A percentile compares a stretch with the other conserved stretches of the same genome.
Evolutionary conservation across 23 red algal species (phyloP).

Genomic region (Gracilaria gracilis): DNA sequence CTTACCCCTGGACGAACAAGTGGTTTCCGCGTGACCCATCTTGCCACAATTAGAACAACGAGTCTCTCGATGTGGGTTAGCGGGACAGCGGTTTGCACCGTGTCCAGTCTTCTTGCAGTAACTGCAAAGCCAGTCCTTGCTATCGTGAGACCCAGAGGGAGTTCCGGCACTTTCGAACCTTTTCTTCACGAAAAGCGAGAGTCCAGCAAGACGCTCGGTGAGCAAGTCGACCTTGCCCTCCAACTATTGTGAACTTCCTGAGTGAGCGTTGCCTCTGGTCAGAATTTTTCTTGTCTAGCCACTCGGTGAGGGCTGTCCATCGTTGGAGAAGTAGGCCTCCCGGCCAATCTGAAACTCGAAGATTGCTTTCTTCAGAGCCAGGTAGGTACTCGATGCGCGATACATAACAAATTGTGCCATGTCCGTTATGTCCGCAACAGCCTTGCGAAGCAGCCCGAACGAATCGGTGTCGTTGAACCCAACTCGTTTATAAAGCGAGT

Average conservation of each 20-base stretch:
- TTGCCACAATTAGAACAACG: neutral
- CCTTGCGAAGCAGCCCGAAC: neutral
- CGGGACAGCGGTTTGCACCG: neutral
- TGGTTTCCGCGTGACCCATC: neutral
- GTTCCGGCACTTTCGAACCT: neutral
- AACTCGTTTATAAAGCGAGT: neutral
- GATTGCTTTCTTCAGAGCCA: neutral
- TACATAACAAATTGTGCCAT: constrained; percentile 27
- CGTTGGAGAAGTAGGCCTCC: neutral
- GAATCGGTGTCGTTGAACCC: neutral
- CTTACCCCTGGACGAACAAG: constrained; percentile 3
- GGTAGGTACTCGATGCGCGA: neutral
- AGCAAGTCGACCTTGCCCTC: neutral
- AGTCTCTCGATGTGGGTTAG: neutral
- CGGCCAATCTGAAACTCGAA: neutral
- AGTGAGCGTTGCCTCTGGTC: neutral
- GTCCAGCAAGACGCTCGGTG: neutral
- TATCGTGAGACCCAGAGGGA: neutral
- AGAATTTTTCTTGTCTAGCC: neutral
- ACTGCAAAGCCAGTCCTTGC: neutral
- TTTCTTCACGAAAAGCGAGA: neutral
- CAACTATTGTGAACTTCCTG: neutral
- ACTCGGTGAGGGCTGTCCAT: neutral
- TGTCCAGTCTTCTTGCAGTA: neutral
- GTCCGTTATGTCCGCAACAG: neutral